Evolutionary conservation across 169 alveolate genomes (phyloP).

Genomic region (Cryptosporidium ubiquitum): DNA sequence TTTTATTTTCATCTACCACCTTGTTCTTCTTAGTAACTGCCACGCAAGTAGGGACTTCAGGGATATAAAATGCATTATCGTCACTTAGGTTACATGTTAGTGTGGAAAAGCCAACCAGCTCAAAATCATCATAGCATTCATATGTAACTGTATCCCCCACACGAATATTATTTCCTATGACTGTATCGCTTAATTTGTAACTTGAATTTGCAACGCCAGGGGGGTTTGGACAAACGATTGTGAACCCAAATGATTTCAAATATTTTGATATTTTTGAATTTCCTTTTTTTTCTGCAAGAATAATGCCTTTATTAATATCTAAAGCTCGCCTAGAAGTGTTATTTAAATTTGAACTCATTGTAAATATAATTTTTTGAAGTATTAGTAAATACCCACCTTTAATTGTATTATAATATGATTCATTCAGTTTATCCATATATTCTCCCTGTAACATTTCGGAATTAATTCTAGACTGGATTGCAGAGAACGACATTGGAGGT

Average conservation of each 20-base stretch:
- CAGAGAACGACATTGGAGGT: constrained; percentile 46
- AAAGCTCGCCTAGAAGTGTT: background rate
- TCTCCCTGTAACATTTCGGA: background rate
- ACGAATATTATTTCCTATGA: constrained; percentile 41
- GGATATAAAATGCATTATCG: constrained; percentile 40
- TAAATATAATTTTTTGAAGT: constrained; percentile 34
- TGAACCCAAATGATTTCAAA: constrained; percentile 44
- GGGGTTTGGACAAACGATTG: constrained; percentile 64
- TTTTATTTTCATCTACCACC: background rate
- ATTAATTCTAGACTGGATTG: constrained; percentile 9
- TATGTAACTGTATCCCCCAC: constrained; percentile 73
- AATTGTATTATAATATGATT: constrained; percentile 19
- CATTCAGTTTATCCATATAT: background rate
- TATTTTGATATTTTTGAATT: constrained; percentile 16
- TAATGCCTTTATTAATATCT: constrained; percentile 43
- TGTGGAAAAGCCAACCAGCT: constrained; percentile 29
- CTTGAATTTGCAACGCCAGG: constrained; percentile 45
- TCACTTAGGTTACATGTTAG: constrained; percentile 64
- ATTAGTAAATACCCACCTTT: constrained; percentile 34
- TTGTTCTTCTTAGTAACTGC: background rate
- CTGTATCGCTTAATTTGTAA: constrained; percentile 62
- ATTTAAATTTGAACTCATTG: background rate
- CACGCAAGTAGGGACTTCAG: constrained; percentile 32
- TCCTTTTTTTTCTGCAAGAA: constrained; percentile 32
- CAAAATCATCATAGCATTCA: constrained; percentile 51